phyloP scores from a whole-genome alignment of 768 basidiomycete species.

The Flagelloscypha sp. region DNA sequence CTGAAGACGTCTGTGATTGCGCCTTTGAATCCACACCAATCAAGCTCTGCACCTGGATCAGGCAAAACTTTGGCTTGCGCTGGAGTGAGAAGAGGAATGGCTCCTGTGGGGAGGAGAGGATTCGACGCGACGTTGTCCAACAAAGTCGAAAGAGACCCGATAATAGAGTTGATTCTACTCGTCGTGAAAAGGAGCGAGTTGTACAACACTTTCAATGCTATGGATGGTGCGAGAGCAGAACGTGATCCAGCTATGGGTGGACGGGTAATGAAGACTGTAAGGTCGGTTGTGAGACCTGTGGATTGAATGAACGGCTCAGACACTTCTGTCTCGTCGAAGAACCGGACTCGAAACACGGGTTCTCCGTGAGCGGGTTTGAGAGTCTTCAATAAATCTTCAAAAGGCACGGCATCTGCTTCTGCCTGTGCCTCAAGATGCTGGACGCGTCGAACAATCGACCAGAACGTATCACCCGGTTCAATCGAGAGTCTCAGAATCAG shows the following conservation, averaged over 20 bases:
- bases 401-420: slow-evolving; percentile 72
- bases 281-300: slow-evolving; percentile 82
- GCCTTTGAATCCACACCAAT: slow-evolving; percentile 98
- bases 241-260: slow-evolving; percentile 62
- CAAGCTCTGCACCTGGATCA: slow-evolving; percentile 75
- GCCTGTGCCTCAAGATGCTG: slow-evolving; percentile 81
- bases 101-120: slow-evolving; percentile 64
- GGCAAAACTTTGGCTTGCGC: slow-evolving; percentile 66
- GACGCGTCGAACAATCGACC: slow-evolving; percentile 79
- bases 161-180: slow-evolving; percentile 63
- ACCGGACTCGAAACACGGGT: slow-evolving; percentile 89
- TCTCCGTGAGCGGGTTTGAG: slow-evolving; percentile 62
- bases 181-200: slow-evolving; percentile 91
- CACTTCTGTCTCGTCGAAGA: slow-evolving; percentile 82
- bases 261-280: slow-evolving; percentile 82
- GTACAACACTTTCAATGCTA: slow-evolving; percentile 81
- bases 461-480: slow-evolving; percentile 82
- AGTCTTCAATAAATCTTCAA: slow-evolving; percentile 64
- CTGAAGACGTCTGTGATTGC: slow-evolving; percentile 96
- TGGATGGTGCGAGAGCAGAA: slow-evolving; percentile 60
- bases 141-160: slow-evolving; percentile 80
- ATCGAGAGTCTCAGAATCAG: slow-evolving; percentile 78
- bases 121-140: slow-evolving; percentile 62
- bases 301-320: slow-evolving; percentile 68
- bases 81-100: slow-evolving; percentile 71